Evolutionary conservation across 129 eudicot species (phyloP).

Genomic region (Helichrysum umbraculigerum): DNA sequence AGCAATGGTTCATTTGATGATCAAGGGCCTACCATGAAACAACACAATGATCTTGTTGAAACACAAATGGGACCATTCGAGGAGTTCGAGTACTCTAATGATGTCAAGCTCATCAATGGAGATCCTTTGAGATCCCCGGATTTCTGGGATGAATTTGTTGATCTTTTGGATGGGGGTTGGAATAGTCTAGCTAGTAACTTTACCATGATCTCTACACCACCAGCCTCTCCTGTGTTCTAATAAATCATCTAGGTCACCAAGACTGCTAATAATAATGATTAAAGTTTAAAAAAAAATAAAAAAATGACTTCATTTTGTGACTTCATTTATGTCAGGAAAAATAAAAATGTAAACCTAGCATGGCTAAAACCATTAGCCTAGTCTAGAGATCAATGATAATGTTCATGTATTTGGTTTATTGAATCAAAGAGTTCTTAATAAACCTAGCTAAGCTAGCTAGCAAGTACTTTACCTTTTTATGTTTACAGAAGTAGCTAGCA

Average conservation of each 20-base stretch:
- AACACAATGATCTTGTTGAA: conserved; percentile 15
- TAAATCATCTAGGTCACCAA: conserved; percentile 9
- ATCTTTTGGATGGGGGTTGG: conserved; percentile 44
- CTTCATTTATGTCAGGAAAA: conserved; percentile 29
- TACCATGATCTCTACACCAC: conserved; percentile 33
- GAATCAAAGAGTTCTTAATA: conserved; percentile 3
- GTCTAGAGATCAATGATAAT: background rate
- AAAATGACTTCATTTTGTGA: conserved; percentile 12
- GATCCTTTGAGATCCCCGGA: conserved; percentile 44
- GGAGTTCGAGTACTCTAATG: conserved; percentile 19
- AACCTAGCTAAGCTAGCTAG: conserved; percentile 5
- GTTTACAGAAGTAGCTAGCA: background rate
- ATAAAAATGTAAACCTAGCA: background rate
- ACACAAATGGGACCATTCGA: conserved; percentile 26
- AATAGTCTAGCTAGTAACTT: conserved; percentile 35
- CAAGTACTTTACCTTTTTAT: background rate
- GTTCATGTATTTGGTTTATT: conserved; percentile 21
- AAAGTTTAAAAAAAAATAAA: background rate
- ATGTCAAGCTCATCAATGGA: conserved; percentile 10
- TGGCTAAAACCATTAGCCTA: conserved; percentile 9
- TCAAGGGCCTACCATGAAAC: conserved; percentile 25
- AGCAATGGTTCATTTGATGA: conserved; percentile 27
- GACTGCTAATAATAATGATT: background rate
- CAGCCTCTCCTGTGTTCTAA: conserved; percentile 38
- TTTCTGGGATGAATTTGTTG: conserved; percentile 44